Base-by-base conservation (phyloP, 2,329 filamentous ascomycete genomes). In the Verticillium nonalfalfae region DNA sequence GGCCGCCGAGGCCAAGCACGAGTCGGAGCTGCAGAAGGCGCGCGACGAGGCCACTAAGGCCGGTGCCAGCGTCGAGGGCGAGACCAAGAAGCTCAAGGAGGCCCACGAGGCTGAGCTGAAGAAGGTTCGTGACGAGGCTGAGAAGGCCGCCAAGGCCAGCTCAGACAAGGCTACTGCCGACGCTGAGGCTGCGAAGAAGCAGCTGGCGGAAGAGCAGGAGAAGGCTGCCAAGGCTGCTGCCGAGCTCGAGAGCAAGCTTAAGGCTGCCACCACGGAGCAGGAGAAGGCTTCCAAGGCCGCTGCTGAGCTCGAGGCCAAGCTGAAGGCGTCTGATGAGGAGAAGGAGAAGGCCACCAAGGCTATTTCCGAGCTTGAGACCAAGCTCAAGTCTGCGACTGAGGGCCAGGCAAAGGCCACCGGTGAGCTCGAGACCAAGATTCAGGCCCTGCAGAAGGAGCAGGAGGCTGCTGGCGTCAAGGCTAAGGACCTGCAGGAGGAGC, bases 401-500 rank as follows among this genome's bases (percentile, higher is more conserved):
- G 60, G 67, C 38, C 59, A 66, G 14, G 64, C 67, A 62, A 68
- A 69, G 66, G 63, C 33, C 64, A 64, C 18, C 35, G 62, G 66
- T 31, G 68, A 71, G 60, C 61, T 62, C 15, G 62, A 67, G 52
- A 63, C 65, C 59, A 68, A 68, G 65, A 64, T 74, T 4, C 66
- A 70, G 61, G 62, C 67, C 26, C 64, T 65, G 34, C 62, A 68
- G 9, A 70, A 68, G 14, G 71, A 74, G 60, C 65, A 64, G 7
- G 67, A 69, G 40, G 60, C 26, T 7, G 54, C 50, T 18, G 60
- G 52, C 13, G 50, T 61, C 21, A 62, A 64, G 36, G 60, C 72
- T 14, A 70, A 74, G 68, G 68, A 69, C 60, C 64, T 71, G 52
- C 65, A 69, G 26, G 69, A 71, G 14, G 71, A 76, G 63, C 68